phyloP scores from a whole-genome alignment of 2,329 filamentous ascomycete species.

The Neopestalotiopsis clavispora region DNA sequence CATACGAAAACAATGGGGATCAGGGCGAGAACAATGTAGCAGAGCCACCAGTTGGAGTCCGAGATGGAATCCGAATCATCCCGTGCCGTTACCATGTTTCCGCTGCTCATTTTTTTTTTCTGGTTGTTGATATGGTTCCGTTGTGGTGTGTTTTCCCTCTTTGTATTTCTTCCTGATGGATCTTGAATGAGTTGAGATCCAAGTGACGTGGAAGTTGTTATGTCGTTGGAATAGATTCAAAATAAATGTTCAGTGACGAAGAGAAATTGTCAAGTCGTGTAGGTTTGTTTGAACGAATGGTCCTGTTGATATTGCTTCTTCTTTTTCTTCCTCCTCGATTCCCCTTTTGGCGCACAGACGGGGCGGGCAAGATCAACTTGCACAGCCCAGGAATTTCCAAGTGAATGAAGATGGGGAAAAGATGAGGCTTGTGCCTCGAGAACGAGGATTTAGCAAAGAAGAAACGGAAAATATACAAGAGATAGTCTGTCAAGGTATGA shows the following conservation, averaged over 20 bases:
- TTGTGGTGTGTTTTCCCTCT: not conserved
- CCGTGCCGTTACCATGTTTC: not conserved
- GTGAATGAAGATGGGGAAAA: not conserved
- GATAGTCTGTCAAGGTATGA: not conserved
- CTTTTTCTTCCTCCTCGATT: not conserved
- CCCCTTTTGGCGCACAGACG: not conserved
- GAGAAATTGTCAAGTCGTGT: not conserved
- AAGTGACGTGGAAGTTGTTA: not conserved
- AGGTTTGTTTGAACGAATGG: not conserved
- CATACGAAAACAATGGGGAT: constrained; percentile 29
- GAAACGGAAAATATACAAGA: not conserved
- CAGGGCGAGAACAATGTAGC: constrained; percentile 29
- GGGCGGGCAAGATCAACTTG: constrained; percentile 17
- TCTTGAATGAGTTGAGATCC: not conserved
- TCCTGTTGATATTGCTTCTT: not conserved
- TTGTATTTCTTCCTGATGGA: not conserved
- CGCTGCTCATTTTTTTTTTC: not conserved
- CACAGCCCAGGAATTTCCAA: not conserved
- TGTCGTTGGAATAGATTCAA: not conserved
- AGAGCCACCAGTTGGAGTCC: constrained; percentile 29
- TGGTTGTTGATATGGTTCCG: not conserved
- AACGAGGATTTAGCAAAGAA: not conserved
- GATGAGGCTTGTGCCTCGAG: not conserved
- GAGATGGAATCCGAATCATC: not conserved
- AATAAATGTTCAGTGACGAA: not conserved